Evolutionary conservation across 176 grass and related monocot species (phyloP).

Genomic region (Bolboschoenus planiculmis): DNA sequence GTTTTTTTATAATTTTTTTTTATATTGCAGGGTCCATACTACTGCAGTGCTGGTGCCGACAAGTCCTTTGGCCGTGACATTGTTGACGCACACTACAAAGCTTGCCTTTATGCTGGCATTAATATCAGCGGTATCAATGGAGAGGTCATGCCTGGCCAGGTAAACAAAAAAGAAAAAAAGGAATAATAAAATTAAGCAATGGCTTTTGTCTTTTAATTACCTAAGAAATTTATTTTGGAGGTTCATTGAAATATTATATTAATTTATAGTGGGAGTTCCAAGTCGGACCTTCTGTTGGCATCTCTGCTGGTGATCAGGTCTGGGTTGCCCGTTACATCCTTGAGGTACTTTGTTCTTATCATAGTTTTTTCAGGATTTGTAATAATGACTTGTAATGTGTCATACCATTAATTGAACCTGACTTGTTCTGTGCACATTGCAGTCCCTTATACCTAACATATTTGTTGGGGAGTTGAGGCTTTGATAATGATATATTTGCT

Average conservation of each 20-base stretch:
- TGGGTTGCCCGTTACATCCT: constrained; percentile 96
- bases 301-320: constrained; percentile 66
- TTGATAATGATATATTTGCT: not conserved
- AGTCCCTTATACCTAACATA: not conserved
- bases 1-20: not conserved
- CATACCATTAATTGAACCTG: not conserved
- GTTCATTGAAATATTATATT: not conserved
- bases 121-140: constrained; percentile 98
- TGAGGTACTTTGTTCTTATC: constrained; percentile 39
- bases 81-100: constrained; percentile 92
- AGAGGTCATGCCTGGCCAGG: constrained; percentile 99
- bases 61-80: constrained; percentile 93
- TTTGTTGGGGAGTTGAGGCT: not conserved
- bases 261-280: constrained; percentile 89
- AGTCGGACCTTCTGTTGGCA: constrained; percentile 82
- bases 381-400: not conserved
- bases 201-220: not conserved
- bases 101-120: constrained; percentile 78
- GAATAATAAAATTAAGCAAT: not conserved
- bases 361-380: not conserved
- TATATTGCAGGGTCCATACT: constrained; percentile 78
- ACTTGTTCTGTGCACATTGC: not conserved
- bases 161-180: constrained; percentile 5
- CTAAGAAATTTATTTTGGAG: not conserved
- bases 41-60: constrained; percentile 72